Percentiles rank a stretch among this genome's conserved stretches.
phyloP scores from a whole-genome alignment of 768 basidiomycete genomes.

The Pleurotus sapidus region DNA sequence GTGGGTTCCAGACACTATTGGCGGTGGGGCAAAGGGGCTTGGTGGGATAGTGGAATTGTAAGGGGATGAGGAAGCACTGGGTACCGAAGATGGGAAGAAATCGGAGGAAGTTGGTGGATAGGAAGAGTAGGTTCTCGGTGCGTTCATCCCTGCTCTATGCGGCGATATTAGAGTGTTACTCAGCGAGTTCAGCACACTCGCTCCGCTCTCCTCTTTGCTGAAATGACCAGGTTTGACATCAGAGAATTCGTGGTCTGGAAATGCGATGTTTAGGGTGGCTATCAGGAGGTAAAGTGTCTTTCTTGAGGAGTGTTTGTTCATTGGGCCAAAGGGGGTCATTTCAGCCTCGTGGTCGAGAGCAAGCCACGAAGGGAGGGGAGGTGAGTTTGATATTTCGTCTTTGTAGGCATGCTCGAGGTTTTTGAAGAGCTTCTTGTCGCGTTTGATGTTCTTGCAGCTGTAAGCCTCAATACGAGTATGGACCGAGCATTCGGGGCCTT shows the following conservation, averaged over 20 bases:
- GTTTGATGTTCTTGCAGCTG: conserved; percentile 95
- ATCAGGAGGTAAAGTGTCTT: conserved; percentile 97
- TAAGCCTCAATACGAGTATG: conserved; percentile 95
- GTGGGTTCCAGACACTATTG: conserved; percentile 80
- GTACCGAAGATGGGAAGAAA: conserved; percentile 74
- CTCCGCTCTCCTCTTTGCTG: conserved; percentile 76
- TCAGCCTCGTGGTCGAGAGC: conserved; percentile 67
- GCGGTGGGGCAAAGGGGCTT: conserved; percentile 70
- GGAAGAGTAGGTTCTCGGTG: conserved; percentile 81
- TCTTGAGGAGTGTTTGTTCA: conserved; percentile 78
- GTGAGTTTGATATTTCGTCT: conserved; percentile 77
- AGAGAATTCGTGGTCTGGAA: conserved; percentile 97
- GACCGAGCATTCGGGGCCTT: conserved; percentile 85
- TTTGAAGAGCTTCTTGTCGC: conserved; percentile 96
- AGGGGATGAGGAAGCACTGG: conserved; percentile 72
- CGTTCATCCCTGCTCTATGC: conserved; percentile 59
- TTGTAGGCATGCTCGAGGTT: conserved; percentile 85
- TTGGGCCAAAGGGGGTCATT: conserved; percentile 87
- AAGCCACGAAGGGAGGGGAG: conserved; percentile 81
- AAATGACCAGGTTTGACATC: conserved; percentile 90
- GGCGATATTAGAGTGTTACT: conserved; percentile 81
- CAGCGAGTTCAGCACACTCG: conserved; percentile 78
- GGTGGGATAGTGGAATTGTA: conserved; percentile 45
- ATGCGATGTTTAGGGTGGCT: conserved; percentile 94
- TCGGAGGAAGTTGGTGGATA: conserved; percentile 73